phyloP scores from a whole-genome alignment of 805 yeast species.

The Metschnikowia baotianmanensis region DNA sequence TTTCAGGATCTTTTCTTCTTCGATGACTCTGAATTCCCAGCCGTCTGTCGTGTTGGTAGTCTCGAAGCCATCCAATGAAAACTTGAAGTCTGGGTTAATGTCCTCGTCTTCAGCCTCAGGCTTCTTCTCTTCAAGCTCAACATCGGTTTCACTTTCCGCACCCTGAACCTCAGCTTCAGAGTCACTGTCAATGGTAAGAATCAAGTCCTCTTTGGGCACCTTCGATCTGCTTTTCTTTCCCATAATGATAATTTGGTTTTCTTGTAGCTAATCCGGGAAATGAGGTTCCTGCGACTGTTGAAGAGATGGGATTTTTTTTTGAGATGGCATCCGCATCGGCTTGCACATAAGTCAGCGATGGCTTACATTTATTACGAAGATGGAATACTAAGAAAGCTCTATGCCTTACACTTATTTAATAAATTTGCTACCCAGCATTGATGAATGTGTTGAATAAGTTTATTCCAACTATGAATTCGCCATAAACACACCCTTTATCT shows the following conservation, averaged over 20 bases:
- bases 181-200: constrained; percentile 78
- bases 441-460: too few relatives aligned
- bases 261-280: too few relatives aligned
- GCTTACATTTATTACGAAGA: background rate
- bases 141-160: constrained; percentile 22
- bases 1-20: constrained; percentile 21
- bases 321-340: constrained; percentile 7
- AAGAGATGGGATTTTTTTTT: constrained; percentile 7
- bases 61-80: constrained; percentile 61
- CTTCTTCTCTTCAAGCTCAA: constrained; percentile 24
- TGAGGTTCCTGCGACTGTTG: too few relatives aligned
- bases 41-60: constrained; percentile 56
- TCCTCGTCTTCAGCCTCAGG: constrained; percentile 31
- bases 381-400: background rate
- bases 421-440: too few relatives aligned
- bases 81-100: constrained; percentile 71
- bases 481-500: constrained; percentile 5
- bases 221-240: constrained; percentile 14
- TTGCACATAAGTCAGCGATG: constrained; percentile 8
- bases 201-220: constrained; percentile 46
- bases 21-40: constrained; percentile 75
- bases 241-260: constrained; percentile 5
- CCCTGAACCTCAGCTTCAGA: constrained; percentile 45
- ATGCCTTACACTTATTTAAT: background rate
- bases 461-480: too few relatives aligned